Evolutionary conservation across 768 basidiomycete genomes (phyloP), one percentile per base, ranked within the genome.

Genomic region (Amanita rimosa): DNA sequence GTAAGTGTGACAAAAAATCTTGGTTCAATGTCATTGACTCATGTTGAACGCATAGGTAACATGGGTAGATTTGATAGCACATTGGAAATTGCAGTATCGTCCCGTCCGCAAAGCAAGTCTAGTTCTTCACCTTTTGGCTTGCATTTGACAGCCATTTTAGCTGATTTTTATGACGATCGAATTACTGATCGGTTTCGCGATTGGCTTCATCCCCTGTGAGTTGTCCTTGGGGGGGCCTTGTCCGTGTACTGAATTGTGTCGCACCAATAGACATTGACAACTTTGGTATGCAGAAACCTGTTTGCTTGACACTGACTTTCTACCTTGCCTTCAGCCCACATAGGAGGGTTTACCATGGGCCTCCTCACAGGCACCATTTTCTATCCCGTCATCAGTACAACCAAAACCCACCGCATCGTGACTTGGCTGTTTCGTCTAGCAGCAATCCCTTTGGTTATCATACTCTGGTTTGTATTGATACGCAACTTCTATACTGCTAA

Each of bases 401-500:
- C 91, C 2, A 84, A 72, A 48, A 73, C 83, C 17, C 92, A 93
- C 59, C 74, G 74, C 46, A 60, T 73, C 16, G 73, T 89, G 40
- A 78, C 85, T 61, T 90, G 86, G 81, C 67, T 55, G 34, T 77
- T 85, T 60, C 79, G 94, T 50, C 56, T 87, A 26, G 63, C 76
- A 26, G 88, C 90, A 1, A 71, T 91, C 37, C 85, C 88, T 2
- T 53, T 95, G 27, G 78, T 83, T 2, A 60, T 95, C 24, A 65
- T 95, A 22, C 72, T 95, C 17, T 97, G 83, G 55, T 83, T 94
- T 31, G 72, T 94, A 11, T 72, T 98, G 40, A 74, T 74, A 31
- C 71, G 81, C 52, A 98, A 98, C 64, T 98, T 98, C 62, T 96
- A 94, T 61, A 91, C 79, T 1, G 79, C 78, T 38, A 75, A 96